A percentile compares a stretch with the other conserved stretches of the same genome.
Conservation (phyloP, 805 yeast species). For the Spencermartinsiella europaea region DNA sequence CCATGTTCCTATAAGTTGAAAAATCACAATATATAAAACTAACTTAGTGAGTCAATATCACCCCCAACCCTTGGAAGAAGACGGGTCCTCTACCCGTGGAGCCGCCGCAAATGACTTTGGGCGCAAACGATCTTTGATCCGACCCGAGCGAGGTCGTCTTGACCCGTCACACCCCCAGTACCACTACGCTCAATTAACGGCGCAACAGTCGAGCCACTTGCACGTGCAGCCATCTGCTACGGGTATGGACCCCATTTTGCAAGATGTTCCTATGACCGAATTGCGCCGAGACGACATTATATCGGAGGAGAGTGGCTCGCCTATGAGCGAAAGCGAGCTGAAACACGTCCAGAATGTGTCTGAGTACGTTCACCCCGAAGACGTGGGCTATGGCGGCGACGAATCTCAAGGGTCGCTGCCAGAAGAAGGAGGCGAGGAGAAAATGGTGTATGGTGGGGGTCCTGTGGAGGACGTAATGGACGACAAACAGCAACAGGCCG, state of each 20-base stretch:
- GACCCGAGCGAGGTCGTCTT: slow-evolving; percentile 73
- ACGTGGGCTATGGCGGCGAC: background rate
- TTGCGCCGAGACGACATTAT: slow-evolving; percentile 3
- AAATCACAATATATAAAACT: too few species aligned
- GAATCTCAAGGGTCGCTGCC: background rate
- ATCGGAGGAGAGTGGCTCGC: background rate
- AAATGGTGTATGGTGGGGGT: slow-evolving; percentile 1
- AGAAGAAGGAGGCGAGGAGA: background rate
- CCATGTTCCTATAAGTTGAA: too few species aligned
- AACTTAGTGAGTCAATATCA: background rate
- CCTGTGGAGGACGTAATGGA: background rate
- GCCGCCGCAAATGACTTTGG: slow-evolving; percentile 15
- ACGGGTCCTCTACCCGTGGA: background rate
- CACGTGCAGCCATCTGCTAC: slow-evolving; percentile 64
- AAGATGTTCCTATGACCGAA: slow-evolving; percentile 20
- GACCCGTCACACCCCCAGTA: slow-evolving; percentile 68
- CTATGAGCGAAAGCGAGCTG: background rate
- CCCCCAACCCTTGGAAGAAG: background rate
- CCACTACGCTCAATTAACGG: slow-evolving; percentile 71
- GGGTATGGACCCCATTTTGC: slow-evolving; percentile 56
- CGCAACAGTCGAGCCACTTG: slow-evolving; percentile 57
- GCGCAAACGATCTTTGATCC: slow-evolving; percentile 65
- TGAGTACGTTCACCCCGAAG: background rate
- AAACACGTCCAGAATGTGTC: background rate
- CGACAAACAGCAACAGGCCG: background rate